phyloP scores from a whole-genome alignment of 768 basidiomycete species.

The Termitomyces sp. region DNA sequence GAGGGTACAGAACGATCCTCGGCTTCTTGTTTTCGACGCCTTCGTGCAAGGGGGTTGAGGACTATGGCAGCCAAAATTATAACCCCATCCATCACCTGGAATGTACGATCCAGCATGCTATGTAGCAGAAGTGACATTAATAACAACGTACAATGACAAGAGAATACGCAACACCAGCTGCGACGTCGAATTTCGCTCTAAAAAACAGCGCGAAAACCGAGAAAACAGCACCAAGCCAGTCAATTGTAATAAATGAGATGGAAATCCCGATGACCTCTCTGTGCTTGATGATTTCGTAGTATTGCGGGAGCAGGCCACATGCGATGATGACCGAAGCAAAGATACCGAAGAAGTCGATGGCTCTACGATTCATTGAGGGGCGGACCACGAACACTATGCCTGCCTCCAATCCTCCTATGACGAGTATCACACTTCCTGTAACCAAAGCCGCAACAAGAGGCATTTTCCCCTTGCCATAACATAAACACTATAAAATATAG shows the following conservation, averaged over 20 bases:
- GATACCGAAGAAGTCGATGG: slow-evolving; percentile 57
- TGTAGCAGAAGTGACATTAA: not conserved
- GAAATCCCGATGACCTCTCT: slow-evolving; percentile 67
- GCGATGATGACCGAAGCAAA: slow-evolving; percentile 55
- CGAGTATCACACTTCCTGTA: slow-evolving; percentile 31
- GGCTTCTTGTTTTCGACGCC: slow-evolving; percentile 25
- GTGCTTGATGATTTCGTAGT: slow-evolving; percentile 68
- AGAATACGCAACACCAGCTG: slow-evolving; percentile 60
- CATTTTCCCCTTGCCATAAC: slow-evolving; percentile 52
- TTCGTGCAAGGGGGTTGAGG: slow-evolving; percentile 57
- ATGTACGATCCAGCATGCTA: not conserved
- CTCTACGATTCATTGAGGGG: slow-evolving; percentile 33
- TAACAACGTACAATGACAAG: slow-evolving; percentile 50
- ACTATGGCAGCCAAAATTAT: slow-evolving; percentile 60
- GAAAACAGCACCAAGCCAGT: slow-evolving; percentile 69
- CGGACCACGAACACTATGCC: slow-evolving; percentile 56
- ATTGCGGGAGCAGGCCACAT: slow-evolving; percentile 54
- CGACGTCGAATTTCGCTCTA: slow-evolving; percentile 55
- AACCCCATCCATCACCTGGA: slow-evolving; percentile 55
- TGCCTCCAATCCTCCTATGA: slow-evolving; percentile 55
- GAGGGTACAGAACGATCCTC: slow-evolving; percentile 5
- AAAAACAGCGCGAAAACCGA: slow-evolving; percentile 68
- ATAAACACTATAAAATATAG: slow-evolving; percentile 48
- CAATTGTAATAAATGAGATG: slow-evolving; percentile 63
- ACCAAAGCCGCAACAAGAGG: slow-evolving; percentile 28